Conservation (phyloP, 805 yeast species). For the Candida verbasci region DNA sequence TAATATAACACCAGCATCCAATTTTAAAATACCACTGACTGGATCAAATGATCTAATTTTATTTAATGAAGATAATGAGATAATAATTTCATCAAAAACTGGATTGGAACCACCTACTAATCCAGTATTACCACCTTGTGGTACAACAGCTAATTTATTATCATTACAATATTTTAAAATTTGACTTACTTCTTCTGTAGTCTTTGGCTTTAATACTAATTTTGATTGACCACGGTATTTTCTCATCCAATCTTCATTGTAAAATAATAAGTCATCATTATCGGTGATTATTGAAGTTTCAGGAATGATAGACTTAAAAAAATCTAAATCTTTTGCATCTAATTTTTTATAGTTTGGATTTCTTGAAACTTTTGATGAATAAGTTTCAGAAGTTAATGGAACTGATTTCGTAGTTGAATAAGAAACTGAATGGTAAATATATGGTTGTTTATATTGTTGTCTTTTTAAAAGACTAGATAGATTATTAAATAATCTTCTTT, state of each 20-base stretch:
- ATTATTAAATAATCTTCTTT: not conserved
- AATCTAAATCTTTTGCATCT: constrained; percentile 51
- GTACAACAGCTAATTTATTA: constrained; percentile 75
- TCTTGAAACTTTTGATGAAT: constrained; percentile 53
- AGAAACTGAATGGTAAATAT: not conserved
- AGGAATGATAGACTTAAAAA: constrained; percentile 58
- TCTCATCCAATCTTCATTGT: constrained; percentile 92
- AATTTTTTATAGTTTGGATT: constrained; percentile 48
- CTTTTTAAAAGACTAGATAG: not conserved
- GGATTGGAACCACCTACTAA: constrained; percentile 94
- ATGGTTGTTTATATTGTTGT: not conserved
- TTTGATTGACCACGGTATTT: constrained; percentile 86
- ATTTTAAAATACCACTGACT: constrained; percentile 79
- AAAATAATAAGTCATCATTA: constrained; percentile 59
- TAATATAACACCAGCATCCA: constrained; percentile 86
- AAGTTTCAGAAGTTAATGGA: constrained; percentile 66
- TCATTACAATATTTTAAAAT: constrained; percentile 80
- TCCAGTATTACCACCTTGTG: constrained; percentile 97
- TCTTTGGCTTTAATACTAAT: constrained; percentile 77
- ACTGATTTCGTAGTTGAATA: constrained; percentile 23
- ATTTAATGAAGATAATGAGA: constrained; percentile 68
- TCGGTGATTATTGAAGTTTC: constrained; percentile 49
- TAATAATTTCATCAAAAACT: constrained; percentile 81
- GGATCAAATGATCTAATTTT: constrained; percentile 76
- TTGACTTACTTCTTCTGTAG: constrained; percentile 69